Conservation (phyloP, 2,329 filamentous ascomycete genomes). For the Lasiodiplodia gonubiensis region DNA sequence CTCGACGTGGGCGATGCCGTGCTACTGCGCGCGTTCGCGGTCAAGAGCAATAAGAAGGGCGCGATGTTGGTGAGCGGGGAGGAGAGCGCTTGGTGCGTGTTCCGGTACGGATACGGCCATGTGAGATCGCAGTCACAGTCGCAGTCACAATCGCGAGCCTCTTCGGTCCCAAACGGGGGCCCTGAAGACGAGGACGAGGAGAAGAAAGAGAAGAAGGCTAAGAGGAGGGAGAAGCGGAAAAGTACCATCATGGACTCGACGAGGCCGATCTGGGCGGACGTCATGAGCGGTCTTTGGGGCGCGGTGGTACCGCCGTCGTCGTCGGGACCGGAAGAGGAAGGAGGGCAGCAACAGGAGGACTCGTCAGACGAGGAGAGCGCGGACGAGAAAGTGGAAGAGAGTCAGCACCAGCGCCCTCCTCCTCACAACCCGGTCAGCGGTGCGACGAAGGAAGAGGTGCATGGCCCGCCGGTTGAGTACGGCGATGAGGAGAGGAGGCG, state of each 20-base stretch:
- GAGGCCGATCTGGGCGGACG: slow-evolving; percentile 38
- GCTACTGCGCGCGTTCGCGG: slow-evolving; percentile 50
- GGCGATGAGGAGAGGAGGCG: slow-evolving; percentile 52
- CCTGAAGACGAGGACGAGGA: neutral
- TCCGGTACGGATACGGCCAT: slow-evolving; percentile 41
- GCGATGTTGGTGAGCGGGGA: slow-evolving; percentile 48
- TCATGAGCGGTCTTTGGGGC: slow-evolving; percentile 32
- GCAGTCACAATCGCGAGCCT: neutral
- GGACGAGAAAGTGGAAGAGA: neutral
- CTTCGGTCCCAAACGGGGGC: neutral
- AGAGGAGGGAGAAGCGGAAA: neutral
- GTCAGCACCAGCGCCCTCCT: neutral
- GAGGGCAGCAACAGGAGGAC: neutral
- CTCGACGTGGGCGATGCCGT: slow-evolving; percentile 52
- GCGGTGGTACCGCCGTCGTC: neutral
- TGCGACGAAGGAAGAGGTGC: slow-evolving; percentile 49
- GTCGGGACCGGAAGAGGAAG: slow-evolving; percentile 7
- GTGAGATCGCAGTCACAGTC: slow-evolving; percentile 18
- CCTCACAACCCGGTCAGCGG: slow-evolving; percentile 9
- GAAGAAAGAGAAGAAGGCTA: neutral
- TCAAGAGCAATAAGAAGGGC: slow-evolving; percentile 49
- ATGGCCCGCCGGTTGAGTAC: slow-evolving; percentile 53
- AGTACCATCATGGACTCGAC: slow-evolving; percentile 9
- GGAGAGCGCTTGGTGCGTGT: slow-evolving; percentile 56
- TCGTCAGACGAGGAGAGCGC: neutral